Evolutionary conservation across 805 yeast species (phyloP).

Genomic region (Alloascoidea hylecoeti): DNA sequence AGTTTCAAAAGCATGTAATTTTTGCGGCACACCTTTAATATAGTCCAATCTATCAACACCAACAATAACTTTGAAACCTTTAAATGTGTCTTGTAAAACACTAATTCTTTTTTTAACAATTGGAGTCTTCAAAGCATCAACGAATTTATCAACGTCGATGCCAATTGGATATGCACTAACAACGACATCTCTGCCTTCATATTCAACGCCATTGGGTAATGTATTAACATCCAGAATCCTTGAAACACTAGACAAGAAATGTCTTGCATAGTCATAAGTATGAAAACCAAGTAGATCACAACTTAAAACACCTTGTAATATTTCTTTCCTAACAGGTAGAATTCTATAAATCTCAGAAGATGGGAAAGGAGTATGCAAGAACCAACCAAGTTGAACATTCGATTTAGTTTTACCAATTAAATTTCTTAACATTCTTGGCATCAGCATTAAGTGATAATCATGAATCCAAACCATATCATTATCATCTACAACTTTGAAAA

Average conservation of each 20-base stretch:
- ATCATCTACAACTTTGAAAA: slow-evolving; percentile 57
- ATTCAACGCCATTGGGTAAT: slow-evolving; percentile 82
- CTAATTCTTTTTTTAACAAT: slow-evolving; percentile 52
- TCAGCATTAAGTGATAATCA: slow-evolving; percentile 91
- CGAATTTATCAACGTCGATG: slow-evolving; percentile 85
- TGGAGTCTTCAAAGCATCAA: slow-evolving; percentile 56
- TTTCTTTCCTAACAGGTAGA: slow-evolving; percentile 88
- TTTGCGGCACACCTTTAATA: slow-evolving; percentile 97
- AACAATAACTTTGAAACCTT: slow-evolving; percentile 73
- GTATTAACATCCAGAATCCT: slow-evolving; percentile 73
- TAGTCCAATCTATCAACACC: slow-evolving; percentile 96
- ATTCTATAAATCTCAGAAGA: slow-evolving; percentile 93
- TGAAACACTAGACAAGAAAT: slow-evolving; percentile 81
- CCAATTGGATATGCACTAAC: slow-evolving; percentile 99
- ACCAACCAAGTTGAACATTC: slow-evolving; percentile 77
- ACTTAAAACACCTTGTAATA: slow-evolving; percentile 78
- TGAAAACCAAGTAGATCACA: slow-evolving; percentile 96
- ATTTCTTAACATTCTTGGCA: slow-evolving; percentile 76
- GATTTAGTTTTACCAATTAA: slow-evolving; percentile 29
- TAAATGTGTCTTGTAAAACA: slow-evolving; percentile 50
- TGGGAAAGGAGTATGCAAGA: slow-evolving; percentile 96
- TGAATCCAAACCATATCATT: slow-evolving; percentile 95
- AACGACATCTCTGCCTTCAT: slow-evolving; percentile 57
- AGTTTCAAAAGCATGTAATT: slow-evolving; percentile 89
- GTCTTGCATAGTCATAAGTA: slow-evolving; percentile 97